Evolutionary conservation across 139 green algal genomes (phyloP).

Genomic region (Chlamydomonas sp.): DNA sequence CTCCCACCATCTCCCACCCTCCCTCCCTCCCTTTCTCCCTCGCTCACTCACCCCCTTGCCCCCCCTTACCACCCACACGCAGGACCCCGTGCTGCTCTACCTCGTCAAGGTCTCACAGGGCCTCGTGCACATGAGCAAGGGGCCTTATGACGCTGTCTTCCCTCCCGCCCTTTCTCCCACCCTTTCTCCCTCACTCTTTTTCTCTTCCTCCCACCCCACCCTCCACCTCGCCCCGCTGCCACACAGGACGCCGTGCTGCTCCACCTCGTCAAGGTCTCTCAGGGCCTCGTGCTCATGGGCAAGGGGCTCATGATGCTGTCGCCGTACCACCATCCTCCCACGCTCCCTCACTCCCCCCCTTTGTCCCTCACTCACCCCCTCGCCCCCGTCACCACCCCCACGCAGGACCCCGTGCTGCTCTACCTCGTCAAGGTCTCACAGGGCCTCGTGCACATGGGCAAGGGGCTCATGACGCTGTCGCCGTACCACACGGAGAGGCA

Average conservation of each 20-base stretch:
- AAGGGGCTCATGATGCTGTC: conserved; percentile 92
- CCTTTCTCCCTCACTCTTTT: too few species aligned
- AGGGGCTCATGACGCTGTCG: conserved; percentile 88
- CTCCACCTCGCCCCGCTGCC: too few species aligned
- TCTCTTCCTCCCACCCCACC: too few species aligned
- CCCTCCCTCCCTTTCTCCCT: too few species aligned
- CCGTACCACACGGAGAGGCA: conserved; percentile 84
- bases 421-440: conserved; percentile 72
- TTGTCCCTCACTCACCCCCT: too few species aligned
- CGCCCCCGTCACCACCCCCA: too few species aligned
- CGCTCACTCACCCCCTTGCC: too few species aligned
- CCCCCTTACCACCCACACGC: too few species aligned
- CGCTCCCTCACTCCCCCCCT: too few species aligned
- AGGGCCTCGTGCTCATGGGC: conserved; percentile 88
- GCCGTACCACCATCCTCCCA: conserved; percentile 85
- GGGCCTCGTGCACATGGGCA: conserved; percentile 92
- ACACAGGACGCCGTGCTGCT: conserved; percentile 67
- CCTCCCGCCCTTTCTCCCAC: too few species aligned
- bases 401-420: conserved; percentile 54
- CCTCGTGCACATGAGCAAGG: conserved; percentile 95
- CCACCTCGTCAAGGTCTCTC: conserved; percentile 70
- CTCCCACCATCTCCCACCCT: too few species aligned
- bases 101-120: conserved; percentile 63
- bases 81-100: conserved; percentile 68
- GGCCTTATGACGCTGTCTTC: conserved; percentile 85